phyloP scores from a whole-genome alignment of 176 grass and related monocot species.

The Cenchrus fungigraminus region DNA sequence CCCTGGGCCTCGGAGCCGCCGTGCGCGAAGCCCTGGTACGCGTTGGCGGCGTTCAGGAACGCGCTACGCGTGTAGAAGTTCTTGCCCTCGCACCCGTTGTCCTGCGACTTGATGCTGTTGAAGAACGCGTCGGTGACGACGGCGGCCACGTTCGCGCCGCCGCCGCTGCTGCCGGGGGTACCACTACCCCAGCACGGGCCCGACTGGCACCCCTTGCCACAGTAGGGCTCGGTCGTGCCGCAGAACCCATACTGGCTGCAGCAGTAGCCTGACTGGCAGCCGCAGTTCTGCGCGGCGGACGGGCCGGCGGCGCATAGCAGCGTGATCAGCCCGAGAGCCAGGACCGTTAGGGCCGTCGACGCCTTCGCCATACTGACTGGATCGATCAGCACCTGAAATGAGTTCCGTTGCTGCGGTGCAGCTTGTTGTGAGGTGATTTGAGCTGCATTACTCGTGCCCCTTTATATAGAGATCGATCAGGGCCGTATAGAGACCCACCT shows the following conservation, averaged over 20 bases:
- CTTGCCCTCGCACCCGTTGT: constrained; percentile 53
- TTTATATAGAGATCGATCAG: background rate
- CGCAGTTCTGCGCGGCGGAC: constrained; percentile 43
- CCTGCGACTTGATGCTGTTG: constrained; percentile 55
- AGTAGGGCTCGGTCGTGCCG: constrained; percentile 36
- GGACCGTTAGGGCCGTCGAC: background rate
- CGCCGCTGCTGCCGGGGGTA: background rate
- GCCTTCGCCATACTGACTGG: constrained; percentile 22
- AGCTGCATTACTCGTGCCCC: background rate
- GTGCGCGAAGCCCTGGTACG: constrained; percentile 48
- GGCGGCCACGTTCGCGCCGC: constrained; percentile 1
- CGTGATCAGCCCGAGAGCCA: constrained; percentile 21
- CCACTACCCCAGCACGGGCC: constrained; percentile 38
- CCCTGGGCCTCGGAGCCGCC: constrained; percentile 39
- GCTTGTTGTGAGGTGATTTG: background rate
- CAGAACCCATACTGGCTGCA: constrained; percentile 55
- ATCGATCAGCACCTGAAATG: background rate
- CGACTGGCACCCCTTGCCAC: constrained; percentile 31
- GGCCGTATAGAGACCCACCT: background rate
- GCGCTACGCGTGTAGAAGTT: constrained; percentile 62
- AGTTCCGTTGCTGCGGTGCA: background rate
- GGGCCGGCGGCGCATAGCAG: background rate
- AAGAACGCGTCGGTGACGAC: constrained; percentile 37
- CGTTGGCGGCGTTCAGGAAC: constrained; percentile 40
- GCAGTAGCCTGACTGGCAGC: constrained; percentile 45